Evolutionary conservation across 2,329 filamentous ascomycete genomes (phyloP).

Genomic region (Cadophora malorum): DNA sequence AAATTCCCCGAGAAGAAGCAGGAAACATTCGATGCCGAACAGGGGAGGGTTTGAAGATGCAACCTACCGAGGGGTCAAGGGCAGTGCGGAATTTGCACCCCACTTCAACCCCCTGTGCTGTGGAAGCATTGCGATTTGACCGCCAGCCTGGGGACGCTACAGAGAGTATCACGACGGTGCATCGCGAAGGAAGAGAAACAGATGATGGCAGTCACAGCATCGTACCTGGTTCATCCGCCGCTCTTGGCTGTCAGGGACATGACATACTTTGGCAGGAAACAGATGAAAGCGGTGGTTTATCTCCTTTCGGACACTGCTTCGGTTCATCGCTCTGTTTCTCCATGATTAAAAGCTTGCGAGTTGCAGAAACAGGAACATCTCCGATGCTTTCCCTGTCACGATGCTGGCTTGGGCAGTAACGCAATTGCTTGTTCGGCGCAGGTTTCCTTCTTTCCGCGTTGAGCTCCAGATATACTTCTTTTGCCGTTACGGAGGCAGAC

Average conservation of each 20-base stretch:
- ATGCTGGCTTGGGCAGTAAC: background rate
- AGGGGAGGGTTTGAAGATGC: conserved; percentile 35
- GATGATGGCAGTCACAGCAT: conserved; percentile 6
- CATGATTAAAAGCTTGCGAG: conserved; percentile 2
- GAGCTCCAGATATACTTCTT: background rate
- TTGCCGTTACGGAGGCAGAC: background rate
- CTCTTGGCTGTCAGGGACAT: background rate
- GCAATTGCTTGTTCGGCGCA: conserved; percentile 12
- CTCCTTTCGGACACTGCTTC: background rate
- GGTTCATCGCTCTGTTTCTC: conserved; percentile 1
- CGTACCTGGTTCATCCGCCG: background rate
- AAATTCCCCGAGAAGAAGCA: conserved; percentile 35
- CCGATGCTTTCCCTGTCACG: conserved; percentile 12
- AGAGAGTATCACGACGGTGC: conserved; percentile 12
- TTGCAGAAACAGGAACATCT: background rate
- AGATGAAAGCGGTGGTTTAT: conserved; percentile 16
- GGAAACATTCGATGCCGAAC: conserved; percentile 39
- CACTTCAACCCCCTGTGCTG: conserved; percentile 16
- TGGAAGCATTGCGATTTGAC: conserved; percentile 36
- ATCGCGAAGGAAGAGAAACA: background rate
- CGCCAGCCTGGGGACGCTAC: conserved; percentile 17
- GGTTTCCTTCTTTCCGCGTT: background rate
- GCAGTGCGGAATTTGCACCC: background rate
- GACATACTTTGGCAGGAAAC: conserved; percentile 5
- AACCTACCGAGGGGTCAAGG: conserved; percentile 30